Percentiles rank a stretch among this genome's conserved stretches.
phyloP scores from a whole-genome alignment of 768 basidiomycete species.

The Auricularia sp. region DNA sequence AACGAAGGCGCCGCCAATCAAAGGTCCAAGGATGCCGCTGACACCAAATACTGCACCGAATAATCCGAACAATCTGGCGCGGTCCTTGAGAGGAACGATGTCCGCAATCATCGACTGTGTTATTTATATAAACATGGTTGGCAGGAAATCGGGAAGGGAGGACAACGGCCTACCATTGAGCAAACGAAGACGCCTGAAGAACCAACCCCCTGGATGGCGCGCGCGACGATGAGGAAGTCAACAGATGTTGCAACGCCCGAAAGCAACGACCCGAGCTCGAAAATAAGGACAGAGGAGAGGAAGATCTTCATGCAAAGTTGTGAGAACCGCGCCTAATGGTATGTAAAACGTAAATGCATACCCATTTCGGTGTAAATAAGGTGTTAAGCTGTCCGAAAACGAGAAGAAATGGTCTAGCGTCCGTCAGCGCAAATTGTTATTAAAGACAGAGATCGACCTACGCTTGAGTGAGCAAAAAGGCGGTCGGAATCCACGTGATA shows the following conservation, averaged over 20 bases:
- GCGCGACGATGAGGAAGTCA: constrained; percentile 23
- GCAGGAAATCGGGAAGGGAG: too few relatives aligned
- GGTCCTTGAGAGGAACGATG: constrained; percentile 4
- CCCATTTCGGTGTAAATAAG: constrained; percentile 22
- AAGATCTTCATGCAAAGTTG: not conserved
- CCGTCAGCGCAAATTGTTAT: too few relatives aligned
- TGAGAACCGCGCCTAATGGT: too few relatives aligned
- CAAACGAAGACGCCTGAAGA: constrained; percentile 21
- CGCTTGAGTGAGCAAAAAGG: constrained; percentile 7
- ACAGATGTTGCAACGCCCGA: constrained; percentile 23
- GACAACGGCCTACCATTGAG: not conserved
- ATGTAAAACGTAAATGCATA: too few relatives aligned
- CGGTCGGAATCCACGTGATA: constrained; percentile 8
- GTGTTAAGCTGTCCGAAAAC: constrained; percentile 23
- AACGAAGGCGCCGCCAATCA: constrained; percentile 26
- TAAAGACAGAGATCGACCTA: too few relatives aligned
- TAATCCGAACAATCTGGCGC: constrained; percentile 3
- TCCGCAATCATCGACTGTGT: constrained; percentile 6
- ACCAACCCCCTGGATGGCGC: constrained; percentile 25
- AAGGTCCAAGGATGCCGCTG: constrained; percentile 25
- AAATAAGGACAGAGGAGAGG: constrained; percentile 16
- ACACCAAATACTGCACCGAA: constrained; percentile 19
- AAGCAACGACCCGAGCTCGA: constrained; percentile 25
- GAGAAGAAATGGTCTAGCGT: constrained; percentile 15
- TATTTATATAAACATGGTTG: too few relatives aligned